These are phyloP conservation scores for Neopestalotiopsis clavispora DNA, from an alignment of 2,329 filamentous ascomycete species.

Conservation along the genomic window DNA sequence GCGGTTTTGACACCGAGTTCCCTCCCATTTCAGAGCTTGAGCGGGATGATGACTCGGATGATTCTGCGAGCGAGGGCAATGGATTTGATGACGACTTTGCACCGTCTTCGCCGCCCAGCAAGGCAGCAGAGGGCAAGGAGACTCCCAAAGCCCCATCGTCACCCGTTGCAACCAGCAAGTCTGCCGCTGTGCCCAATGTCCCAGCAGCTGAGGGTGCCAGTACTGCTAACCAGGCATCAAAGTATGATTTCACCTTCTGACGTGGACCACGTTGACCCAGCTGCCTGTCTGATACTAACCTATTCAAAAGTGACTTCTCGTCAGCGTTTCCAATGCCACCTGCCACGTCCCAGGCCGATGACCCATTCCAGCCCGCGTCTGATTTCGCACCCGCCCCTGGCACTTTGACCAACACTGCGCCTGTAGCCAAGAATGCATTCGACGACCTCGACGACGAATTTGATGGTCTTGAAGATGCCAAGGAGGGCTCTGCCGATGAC, in stretches of 20 bases:
- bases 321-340: constrained; percentile 40
- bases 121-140: constrained; percentile 35
- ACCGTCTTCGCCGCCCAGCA: constrained; percentile 57
- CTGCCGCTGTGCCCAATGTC: constrained; percentile 33
- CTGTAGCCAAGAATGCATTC: constrained; percentile 60
- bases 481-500: constrained; percentile 79
- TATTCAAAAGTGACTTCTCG: constrained; percentile 33
- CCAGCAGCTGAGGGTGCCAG: constrained; percentile 28
- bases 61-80: constrained; percentile 76
- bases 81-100: constrained; percentile 96
- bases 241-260: constrained; percentile 30
- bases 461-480: constrained; percentile 82
- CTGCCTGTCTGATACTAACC: constrained; percentile 26
- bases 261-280: constrained; percentile 16
- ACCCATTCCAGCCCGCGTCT: constrained; percentile 37
- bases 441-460: constrained; percentile 82
- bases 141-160: constrained; percentile 30
- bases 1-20: constrained; percentile 77
- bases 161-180: constrained; percentile 32
- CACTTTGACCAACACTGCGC: constrained; percentile 36
- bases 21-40: constrained; percentile 91
- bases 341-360: constrained; percentile 34
- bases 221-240: constrained; percentile 30
- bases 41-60: constrained; percentile 84
- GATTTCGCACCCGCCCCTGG: constrained; percentile 40